Conservation (phyloP, 2,329 filamentous ascomycete species). For the Aspergillus brasiliensis region DNA sequence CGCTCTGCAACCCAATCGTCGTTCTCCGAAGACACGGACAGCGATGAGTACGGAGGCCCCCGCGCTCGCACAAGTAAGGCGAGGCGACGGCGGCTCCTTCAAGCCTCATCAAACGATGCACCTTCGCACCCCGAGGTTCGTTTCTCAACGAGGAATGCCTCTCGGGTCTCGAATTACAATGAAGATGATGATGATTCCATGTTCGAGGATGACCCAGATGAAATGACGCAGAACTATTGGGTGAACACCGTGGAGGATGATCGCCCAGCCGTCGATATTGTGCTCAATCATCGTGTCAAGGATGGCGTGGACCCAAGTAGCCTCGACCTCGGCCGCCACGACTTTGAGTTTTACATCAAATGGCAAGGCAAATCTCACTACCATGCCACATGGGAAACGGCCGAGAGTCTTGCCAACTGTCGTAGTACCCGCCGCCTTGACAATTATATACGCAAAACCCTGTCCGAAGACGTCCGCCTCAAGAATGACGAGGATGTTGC, state of each 20-base stretch:
- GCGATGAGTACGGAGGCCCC: slow-evolving; percentile 75
- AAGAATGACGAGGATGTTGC: slow-evolving; percentile 72
- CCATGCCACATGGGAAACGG: slow-evolving; percentile 92
- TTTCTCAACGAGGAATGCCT: slow-evolving; percentile 85
- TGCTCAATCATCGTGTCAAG: slow-evolving; percentile 81
- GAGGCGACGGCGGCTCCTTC: slow-evolving; percentile 69
- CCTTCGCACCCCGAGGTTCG: slow-evolving; percentile 77
- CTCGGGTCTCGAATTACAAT: slow-evolving; percentile 70
- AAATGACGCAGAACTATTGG: slow-evolving; percentile 70
- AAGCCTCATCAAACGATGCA: slow-evolving; percentile 64
- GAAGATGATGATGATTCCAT: slow-evolving; percentile 65
- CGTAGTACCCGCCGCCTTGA: slow-evolving; percentile 87
- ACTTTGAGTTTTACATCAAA: slow-evolving; percentile 92
- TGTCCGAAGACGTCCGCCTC: slow-evolving; percentile 78
- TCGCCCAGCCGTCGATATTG: slow-evolving; percentile 83
- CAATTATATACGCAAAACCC: slow-evolving; percentile 87
- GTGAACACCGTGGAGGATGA: slow-evolving; percentile 69
- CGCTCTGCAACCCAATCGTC: slow-evolving; percentile 58
- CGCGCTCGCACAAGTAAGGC: slow-evolving; percentile 73
- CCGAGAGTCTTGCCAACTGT: slow-evolving; percentile 71
- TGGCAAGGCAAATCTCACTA: slow-evolving; percentile 96
- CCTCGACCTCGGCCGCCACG: slow-evolving; percentile 52
- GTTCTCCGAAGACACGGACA: slow-evolving; percentile 69
- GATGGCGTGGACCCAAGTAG: slow-evolving; percentile 59
- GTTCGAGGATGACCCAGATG: slow-evolving; percentile 60